phyloP scores from a whole-genome alignment of 164 flowering plant species.

The Warburgia ugandensis region DNA sequence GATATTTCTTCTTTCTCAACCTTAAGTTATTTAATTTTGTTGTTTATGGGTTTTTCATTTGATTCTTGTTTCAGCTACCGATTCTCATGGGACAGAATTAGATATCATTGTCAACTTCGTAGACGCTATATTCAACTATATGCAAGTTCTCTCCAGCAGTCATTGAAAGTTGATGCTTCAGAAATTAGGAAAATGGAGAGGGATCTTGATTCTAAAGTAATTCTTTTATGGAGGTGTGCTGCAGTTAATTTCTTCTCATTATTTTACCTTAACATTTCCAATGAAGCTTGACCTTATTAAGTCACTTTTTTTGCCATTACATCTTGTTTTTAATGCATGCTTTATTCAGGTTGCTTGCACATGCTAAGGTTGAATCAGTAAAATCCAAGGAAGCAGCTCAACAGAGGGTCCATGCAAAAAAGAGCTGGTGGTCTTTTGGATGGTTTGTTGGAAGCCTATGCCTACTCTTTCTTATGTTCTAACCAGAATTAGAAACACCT shows the following conservation, averaged over 20 bases:
- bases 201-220: constrained; percentile 90
- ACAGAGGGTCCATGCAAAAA: constrained; percentile 41
- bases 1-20: not conserved
- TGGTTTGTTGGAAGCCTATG: constrained; percentile 42
- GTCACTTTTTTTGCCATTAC: not conserved
- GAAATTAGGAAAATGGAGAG: constrained; percentile 77
- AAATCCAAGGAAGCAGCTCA: constrained; percentile 88
- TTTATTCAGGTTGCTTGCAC: constrained; percentile 81
- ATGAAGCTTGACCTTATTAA: not conserved
- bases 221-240: constrained; percentile 88
- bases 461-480: not conserved
- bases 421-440: constrained; percentile 83
- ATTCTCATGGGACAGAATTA: constrained; percentile 86
- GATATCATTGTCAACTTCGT: constrained; percentile 70
- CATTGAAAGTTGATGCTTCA: constrained; percentile 27
- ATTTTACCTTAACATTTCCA: not conserved
- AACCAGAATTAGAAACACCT: too few relatives aligned
- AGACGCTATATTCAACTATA: constrained; percentile 85
- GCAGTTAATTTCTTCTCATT: not conserved
- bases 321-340: not conserved
- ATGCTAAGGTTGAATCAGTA: constrained; percentile 90
- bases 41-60: constrained; percentile 5
- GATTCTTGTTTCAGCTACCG: constrained; percentile 49
- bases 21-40: not conserved
- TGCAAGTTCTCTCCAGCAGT: constrained; percentile 64